Conservation (phyloP, 2,329 filamentous ascomycete genomes). For the Verticillium alfalfae region DNA sequence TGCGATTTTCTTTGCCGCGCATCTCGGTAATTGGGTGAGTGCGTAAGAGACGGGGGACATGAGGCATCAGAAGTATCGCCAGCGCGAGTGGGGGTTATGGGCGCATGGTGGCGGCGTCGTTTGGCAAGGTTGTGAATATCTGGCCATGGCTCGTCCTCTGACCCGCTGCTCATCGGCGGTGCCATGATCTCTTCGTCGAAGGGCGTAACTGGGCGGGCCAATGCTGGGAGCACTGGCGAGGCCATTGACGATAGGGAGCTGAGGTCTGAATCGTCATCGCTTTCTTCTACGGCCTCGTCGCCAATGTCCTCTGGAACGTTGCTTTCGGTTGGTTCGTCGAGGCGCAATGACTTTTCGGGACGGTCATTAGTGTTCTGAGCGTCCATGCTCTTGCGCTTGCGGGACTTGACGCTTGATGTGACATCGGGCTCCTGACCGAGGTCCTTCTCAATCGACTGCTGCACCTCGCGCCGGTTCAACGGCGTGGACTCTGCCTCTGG, state of each 20-base stretch:
- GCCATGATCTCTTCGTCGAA: slow-evolving; percentile 44
- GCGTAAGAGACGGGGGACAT: slow-evolving; percentile 60
- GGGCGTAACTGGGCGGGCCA: slow-evolving; percentile 33
- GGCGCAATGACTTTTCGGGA: slow-evolving; percentile 27
- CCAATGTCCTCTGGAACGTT: neutral
- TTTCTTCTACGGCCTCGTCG: neutral
- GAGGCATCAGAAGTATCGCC: slow-evolving; percentile 50
- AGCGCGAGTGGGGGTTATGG: slow-evolving; percentile 28
- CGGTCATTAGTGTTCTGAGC: slow-evolving; percentile 28
- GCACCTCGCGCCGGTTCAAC: slow-evolving; percentile 42
- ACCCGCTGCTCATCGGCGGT: slow-evolving; percentile 50
- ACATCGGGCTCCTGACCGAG: slow-evolving; percentile 13
- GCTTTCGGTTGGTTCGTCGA: neutral
- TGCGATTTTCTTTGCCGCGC: slow-evolving; percentile 18
- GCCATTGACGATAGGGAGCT: slow-evolving; percentile 27
- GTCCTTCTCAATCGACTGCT: slow-evolving; percentile 15
- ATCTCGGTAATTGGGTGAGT: slow-evolving; percentile 53
- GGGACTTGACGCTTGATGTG: slow-evolving; percentile 28
- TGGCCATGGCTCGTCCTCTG: slow-evolving; percentile 41
- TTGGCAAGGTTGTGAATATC: slow-evolving; percentile 45
- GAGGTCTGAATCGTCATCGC: slow-evolving; percentile 28
- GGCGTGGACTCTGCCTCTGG: slow-evolving; percentile 67
- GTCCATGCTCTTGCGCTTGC: slow-evolving; percentile 53
- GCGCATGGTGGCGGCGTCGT: slow-evolving; percentile 28
- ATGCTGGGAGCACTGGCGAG: slow-evolving; percentile 21